Percentiles rank a stretch among this genome's conserved stretches.
Conservation (phyloP, 257 asterid species). For the Perilla frutescens region DNA sequence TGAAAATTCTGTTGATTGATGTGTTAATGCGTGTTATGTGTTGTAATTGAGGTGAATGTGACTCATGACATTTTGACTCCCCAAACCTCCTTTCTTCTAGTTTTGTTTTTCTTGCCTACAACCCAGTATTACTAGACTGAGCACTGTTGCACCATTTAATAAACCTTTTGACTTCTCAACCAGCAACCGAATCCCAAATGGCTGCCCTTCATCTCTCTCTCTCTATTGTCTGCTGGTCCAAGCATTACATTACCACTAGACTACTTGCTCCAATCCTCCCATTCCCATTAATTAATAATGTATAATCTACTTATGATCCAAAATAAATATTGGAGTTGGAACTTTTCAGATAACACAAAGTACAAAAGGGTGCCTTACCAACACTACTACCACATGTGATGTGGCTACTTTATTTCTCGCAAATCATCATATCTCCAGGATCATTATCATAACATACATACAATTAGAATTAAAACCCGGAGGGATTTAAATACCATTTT, state of each 20-base stretch:
- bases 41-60: conserved; percentile 1
- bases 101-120: conserved; percentile 36
- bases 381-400: too few relatives aligned
- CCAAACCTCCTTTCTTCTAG: too few relatives aligned
- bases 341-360: background rate
- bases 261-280: too few relatives aligned
- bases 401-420: too few relatives aligned
- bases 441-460: too few relatives aligned
- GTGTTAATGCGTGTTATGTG: background rate
- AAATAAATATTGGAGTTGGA: too few relatives aligned
- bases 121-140: conserved; percentile 23
- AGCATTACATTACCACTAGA: background rate
- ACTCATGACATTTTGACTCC: too few relatives aligned
- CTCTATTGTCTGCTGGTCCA: conserved; percentile 32
- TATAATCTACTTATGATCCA: too few relatives aligned
- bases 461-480: too few relatives aligned
- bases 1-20: conserved; percentile 18
- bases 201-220: conserved; percentile 25
- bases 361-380: background rate
- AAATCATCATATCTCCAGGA: too few relatives aligned
- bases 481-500: too few relatives aligned
- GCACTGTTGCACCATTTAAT: conserved; percentile 36
- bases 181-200: background rate
- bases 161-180: conserved; percentile 15
- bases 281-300: too few relatives aligned